Evolutionary conservation across 352 stramenopile species (phyloP).

Genomic region (Aphanomyces cochlioides): DNA sequence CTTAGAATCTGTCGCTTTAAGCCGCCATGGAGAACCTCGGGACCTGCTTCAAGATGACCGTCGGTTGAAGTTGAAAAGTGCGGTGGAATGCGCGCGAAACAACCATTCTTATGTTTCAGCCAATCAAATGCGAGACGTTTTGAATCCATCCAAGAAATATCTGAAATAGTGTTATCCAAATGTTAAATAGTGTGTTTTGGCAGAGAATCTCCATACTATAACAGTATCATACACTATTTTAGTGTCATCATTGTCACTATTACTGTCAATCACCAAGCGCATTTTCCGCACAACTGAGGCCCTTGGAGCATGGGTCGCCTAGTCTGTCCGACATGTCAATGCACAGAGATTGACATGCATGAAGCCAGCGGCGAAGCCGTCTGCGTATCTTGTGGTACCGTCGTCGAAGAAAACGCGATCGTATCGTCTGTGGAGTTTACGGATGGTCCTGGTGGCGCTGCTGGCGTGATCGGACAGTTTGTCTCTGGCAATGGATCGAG

Average conservation of each 20-base stretch:
- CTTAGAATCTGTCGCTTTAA: too few species aligned
- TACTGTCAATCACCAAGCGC: background rate
- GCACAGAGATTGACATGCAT: slow-evolving; percentile 92
- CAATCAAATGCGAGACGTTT: slow-evolving; percentile 1
- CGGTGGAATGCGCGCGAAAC: slow-evolving; percentile 3
- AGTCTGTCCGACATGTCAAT: slow-evolving; percentile 94
- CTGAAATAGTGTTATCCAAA: slow-evolving; percentile 1
- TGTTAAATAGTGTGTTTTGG: background rate
- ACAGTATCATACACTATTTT: background rate
- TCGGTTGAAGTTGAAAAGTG: too few species aligned
- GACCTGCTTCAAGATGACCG: too few species aligned
- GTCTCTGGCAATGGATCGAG: slow-evolving; percentile 90
- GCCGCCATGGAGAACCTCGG: too few species aligned
- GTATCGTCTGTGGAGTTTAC: slow-evolving; percentile 97
- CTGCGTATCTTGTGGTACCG: slow-evolving; percentile 86
- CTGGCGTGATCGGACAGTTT: slow-evolving; percentile 95
- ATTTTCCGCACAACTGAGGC: background rate
- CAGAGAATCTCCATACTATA: background rate
- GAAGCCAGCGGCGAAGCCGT: slow-evolving; percentile 87
- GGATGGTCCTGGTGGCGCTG: slow-evolving; percentile 79
- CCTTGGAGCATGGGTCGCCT: slow-evolving; percentile 20
- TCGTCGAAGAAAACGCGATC: slow-evolving; percentile 98
- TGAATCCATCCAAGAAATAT: background rate
- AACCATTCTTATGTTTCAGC: background rate
- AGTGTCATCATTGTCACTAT: too few species aligned